Base-by-base conservation (phyloP, 1,284 basidiomycete species). In the Fistulina hepatica region DNA sequence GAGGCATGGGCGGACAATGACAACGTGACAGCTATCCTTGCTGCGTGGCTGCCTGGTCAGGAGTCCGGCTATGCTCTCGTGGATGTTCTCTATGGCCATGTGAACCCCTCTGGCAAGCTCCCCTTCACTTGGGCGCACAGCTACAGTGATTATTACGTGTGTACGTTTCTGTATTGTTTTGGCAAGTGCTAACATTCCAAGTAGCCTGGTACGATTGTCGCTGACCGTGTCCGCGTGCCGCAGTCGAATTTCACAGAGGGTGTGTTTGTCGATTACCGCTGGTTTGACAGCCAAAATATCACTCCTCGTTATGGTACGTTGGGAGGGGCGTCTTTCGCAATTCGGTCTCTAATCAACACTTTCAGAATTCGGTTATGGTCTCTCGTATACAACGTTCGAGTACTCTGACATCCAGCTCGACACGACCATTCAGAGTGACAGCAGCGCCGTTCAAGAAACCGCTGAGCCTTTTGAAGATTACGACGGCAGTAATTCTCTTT, bases 371-470 rank as follows among this genome's bases (percentile, higher is more conserved):
- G 89, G 89, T 1, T 89, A 76, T 54, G 89, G 89, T 0, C 58
- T 93, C 47, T 84, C 79, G 41, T 94, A 93, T 63, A 82, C 90
- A 22, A 69, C 60, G 0, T 95, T 93, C 57, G 59, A 69, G 21
- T 86, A 84, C 52, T 71, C 64, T 17, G 56, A 66, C 15, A 57
- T 90, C 5, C 44, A 33, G 16, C 34, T 43, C 6, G 33, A 34
- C 3, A 13, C 26, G 28, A 35, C 37, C 19, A 39, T 43, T 34
- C 38, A 43, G 11, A 34, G 20, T 6, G 41, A 43, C 25, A 33
- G 23, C 2, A 43, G 37, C 16, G 35, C 37, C 11, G 22, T 43
- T 19, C 41, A 43, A 13, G 37, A 33, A 15, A 43, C 41, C 9
- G 33, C 37, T 7, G 41, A 43, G 21, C 11, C 36, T 10, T 43